A percentile compares a stretch with the other conserved stretches of the same genome.
Evolutionary conservation across 2,329 filamentous ascomycete genomes (phyloP).

Genomic region (Talaromyces funiculosus): DNA sequence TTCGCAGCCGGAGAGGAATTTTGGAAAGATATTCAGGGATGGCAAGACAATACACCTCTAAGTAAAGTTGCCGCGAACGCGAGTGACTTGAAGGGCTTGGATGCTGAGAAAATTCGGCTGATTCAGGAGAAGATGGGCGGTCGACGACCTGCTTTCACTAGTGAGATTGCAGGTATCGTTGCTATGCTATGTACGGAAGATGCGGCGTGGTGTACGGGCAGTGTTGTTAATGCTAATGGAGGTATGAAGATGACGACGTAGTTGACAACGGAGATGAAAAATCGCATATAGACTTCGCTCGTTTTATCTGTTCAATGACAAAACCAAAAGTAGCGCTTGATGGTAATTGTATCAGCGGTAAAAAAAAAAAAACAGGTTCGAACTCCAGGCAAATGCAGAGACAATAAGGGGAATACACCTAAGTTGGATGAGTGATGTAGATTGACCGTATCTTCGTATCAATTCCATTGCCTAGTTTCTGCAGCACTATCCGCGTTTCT

Average conservation of each 20-base stretch:
- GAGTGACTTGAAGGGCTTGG: conserved; percentile 47
- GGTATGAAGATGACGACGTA: conserved; percentile 57
- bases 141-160: conserved; percentile 58
- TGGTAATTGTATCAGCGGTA: background rate
- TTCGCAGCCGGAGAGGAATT: conserved; percentile 52
- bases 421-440: background rate
- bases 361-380: background rate
- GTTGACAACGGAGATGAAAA: background rate
- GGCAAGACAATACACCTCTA: conserved; percentile 60
- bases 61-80: conserved; percentile 45
- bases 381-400: background rate
- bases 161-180: conserved; percentile 69
- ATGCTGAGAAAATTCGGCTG: conserved; percentile 57
- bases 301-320: background rate
- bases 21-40: conserved; percentile 54
- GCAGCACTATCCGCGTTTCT: conserved; percentile 63
- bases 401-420: background rate
- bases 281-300: background rate
- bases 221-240: conserved; percentile 74
- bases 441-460: conserved; percentile 14
- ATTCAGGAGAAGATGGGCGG: conserved; percentile 54
- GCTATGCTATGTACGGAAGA: conserved; percentile 70
- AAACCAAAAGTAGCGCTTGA: background rate
- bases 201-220: conserved; percentile 71
- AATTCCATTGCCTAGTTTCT: conserved; percentile 55